Evolutionary conservation across 495 filamentous ascomycete genomes (phyloP).

Genomic region (Pyrenopolyporus hunteri): DNA sequence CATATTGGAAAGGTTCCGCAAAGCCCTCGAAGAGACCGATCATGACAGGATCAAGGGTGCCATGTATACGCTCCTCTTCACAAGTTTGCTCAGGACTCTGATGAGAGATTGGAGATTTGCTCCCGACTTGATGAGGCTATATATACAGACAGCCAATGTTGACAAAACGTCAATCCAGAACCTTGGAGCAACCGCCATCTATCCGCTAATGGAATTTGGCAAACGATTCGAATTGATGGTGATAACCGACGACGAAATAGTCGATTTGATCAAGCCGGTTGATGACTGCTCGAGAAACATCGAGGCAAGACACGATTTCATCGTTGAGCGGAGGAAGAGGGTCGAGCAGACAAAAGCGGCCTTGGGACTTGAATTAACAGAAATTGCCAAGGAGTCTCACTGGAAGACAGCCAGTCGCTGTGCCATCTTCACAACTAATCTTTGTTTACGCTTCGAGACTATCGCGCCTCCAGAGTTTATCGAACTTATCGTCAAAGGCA

Average conservation of each 20-base stretch:
- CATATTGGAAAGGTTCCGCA: conserved; percentile 76
- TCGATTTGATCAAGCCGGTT: conserved; percentile 75
- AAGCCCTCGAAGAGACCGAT: conserved; percentile 81
- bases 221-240: conserved; percentile 84
- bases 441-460: conserved; percentile 86
- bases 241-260: conserved; percentile 74
- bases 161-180: conserved; percentile 95
- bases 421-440: conserved; percentile 83
- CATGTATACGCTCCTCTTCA: conserved; percentile 86
- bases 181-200: conserved; percentile 78
- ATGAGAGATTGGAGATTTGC: conserved; percentile 92
- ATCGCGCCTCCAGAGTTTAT: conserved; percentile 81
- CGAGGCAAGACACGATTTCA: conserved; percentile 67
- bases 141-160: conserved; percentile 84
- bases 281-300: conserved; percentile 70
- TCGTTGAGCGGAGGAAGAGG: conserved; percentile 71
- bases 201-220: conserved; percentile 89
- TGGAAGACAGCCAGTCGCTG: conserved; percentile 95
- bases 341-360: conserved; percentile 84
- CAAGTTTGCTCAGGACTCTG: conserved; percentile 85
- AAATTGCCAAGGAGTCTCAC: conserved; percentile 77
- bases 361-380: conserved; percentile 79
- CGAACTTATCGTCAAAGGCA: conserved; percentile 80
- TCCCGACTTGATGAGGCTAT: conserved; percentile 81
- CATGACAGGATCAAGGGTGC: conserved; percentile 92